A percentile compares a stretch with the other conserved stretches of the same genome.
Evolutionary conservation across 805 yeast species (phyloP).

Genomic region (Isabelozyma gotoi): DNA sequence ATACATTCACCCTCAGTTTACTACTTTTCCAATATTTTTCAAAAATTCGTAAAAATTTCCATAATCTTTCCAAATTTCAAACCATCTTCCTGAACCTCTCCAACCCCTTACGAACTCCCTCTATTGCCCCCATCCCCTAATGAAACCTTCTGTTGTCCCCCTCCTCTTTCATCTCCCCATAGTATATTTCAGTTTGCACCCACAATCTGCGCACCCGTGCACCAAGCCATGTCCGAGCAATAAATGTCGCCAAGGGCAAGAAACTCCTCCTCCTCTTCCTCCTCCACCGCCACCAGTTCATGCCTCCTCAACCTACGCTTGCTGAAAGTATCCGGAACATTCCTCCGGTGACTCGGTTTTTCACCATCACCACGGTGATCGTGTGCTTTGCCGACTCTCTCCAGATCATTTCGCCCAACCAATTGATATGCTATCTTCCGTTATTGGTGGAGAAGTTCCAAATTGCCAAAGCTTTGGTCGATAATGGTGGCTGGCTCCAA

Average conservation of each 20-base stretch:
- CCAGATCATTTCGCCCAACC: conserved; percentile 12
- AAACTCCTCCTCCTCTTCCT: background rate
- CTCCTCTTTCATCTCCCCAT: background rate
- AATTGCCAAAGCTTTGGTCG: conserved; percentile 1
- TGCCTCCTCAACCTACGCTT: conserved; percentile 8
- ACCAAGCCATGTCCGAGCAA: no score
- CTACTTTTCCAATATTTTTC: no score
- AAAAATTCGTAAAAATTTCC: no score
- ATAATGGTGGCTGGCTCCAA: conserved; percentile 2
- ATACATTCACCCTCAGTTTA: no score
- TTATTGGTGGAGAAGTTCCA: conserved; percentile 8
- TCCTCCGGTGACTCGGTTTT: conserved; percentile 62
- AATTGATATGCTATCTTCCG: conserved; percentile 12
- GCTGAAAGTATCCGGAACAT: conserved; percentile 31
- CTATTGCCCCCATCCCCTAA: no score
- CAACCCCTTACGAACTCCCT: no score
- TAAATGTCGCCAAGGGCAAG: background rate
- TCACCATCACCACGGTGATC: conserved; percentile 49
- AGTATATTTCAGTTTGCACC: background rate
- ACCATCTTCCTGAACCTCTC: no score
- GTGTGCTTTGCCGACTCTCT: conserved; percentile 37
- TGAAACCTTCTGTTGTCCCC: background rate
- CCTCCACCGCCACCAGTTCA: background rate
- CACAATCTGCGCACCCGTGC: background rate
- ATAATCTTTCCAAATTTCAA: no score